Evolutionary conservation across 352 stramenopile genomes (phyloP).

Genomic region (Vaucheria bursata): DNA sequence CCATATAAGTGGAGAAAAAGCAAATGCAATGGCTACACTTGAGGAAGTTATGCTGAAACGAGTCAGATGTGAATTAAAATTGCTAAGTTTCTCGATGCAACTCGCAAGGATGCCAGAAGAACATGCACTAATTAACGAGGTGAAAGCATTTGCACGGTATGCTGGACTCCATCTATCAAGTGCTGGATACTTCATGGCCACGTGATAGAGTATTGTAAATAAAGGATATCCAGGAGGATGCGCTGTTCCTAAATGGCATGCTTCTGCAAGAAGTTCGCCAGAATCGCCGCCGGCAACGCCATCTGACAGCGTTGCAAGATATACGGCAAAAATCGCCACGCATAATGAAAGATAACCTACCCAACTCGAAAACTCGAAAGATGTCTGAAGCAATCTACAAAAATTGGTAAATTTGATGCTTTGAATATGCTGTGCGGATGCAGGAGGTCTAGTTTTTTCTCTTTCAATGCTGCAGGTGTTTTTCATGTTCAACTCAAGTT

Average conservation of each 20-base stretch:
- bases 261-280: constrained; percentile 83
- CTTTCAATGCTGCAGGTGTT: no score
- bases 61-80: no score
- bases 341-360: no score
- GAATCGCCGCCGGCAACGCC: constrained; percentile 75
- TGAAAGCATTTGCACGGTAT: constrained; percentile 75
- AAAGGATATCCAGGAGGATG: constrained; percentile 87
- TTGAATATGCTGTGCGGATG: no score
- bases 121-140: constrained; percentile 54
- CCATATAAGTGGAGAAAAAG: constrained; percentile 85
- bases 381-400: no score
- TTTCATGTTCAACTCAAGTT: no score
- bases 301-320: no score
- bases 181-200: constrained; percentile 51
- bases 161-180: constrained; percentile 51
- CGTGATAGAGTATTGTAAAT: constrained; percentile 75
- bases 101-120: constrained; percentile 45
- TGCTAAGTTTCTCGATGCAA: constrained; percentile 28
- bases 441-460: no score
- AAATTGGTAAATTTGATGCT: no score
- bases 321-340: no score
- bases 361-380: no score
- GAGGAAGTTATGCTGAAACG: constrained; percentile 17
- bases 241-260: constrained; percentile 76
- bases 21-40: constrained; percentile 57